Conservation (phyloP, 768 basidiomycete species). For the Hygrocybe coccinea region DNA sequence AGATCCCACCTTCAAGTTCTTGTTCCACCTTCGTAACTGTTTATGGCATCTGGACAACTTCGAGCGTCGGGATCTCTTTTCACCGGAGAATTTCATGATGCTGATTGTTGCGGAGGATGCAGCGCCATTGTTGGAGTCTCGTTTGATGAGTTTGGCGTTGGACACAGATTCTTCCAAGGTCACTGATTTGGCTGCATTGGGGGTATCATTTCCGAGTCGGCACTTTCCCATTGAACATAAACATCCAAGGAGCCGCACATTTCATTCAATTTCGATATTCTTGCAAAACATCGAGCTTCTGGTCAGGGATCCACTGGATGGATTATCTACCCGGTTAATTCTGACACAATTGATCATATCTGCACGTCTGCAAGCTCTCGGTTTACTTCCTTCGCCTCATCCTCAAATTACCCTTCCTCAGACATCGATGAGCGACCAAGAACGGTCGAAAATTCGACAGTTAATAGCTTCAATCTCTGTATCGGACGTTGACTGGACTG, state of each 20-base stretch:
- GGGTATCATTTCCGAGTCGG: slow-evolving; percentile 24
- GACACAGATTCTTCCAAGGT: slow-evolving; percentile 42
- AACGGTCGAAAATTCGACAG: slow-evolving; percentile 27
- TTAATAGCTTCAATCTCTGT: slow-evolving; percentile 35
- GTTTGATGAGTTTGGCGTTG: slow-evolving; percentile 30
- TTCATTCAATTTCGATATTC: background rate
- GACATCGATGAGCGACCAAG: slow-evolving; percentile 39
- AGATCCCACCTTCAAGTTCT: slow-evolving; percentile 66
- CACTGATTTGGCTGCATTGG: slow-evolving; percentile 26
- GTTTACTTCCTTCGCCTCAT: slow-evolving; percentile 20
- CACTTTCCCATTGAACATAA: background rate
- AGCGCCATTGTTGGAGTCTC: slow-evolving; percentile 34
- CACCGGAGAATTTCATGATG: slow-evolving; percentile 1
- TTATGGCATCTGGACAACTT: slow-evolving; percentile 40
- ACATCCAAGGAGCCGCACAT: too few species aligned
- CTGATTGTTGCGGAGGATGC: slow-evolving; percentile 28
- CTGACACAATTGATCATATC: slow-evolving; percentile 29
- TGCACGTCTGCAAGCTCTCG: slow-evolving; percentile 19
- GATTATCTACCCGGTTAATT: slow-evolving; percentile 14
- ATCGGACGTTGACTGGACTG: slow-evolving; percentile 37
- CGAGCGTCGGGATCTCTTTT: slow-evolving; percentile 21
- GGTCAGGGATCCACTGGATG: background rate
- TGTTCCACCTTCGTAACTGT: slow-evolving; percentile 72
- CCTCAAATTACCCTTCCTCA: slow-evolving; percentile 37
- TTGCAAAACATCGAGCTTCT: too few species aligned